These are phyloP conservation scores for Epichloe brachyelytri DNA, from an alignment of 2,329 filamentous ascomycete genomes.

Conservation along the genomic window DNA sequence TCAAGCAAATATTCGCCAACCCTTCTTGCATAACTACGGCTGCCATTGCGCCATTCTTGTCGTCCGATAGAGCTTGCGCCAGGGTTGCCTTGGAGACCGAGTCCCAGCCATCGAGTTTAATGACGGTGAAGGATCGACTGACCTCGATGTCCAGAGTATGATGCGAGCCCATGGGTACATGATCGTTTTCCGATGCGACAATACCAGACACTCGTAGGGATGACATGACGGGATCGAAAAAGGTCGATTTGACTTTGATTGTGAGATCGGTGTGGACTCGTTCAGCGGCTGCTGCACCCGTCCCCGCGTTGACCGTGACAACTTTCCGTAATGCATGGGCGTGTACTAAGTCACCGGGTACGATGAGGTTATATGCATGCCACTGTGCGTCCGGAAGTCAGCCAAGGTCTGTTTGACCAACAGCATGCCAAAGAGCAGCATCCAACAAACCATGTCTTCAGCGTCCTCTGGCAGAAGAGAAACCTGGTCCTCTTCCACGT, in stretches of 20 bases:
- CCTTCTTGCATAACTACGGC: constrained; percentile 93
- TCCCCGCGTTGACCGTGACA: constrained; percentile 33
- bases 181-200: constrained; percentile 38
- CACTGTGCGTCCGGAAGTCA: constrained; percentile 24
- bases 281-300: constrained; percentile 33
- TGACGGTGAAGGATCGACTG: constrained; percentile 73
- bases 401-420: constrained; percentile 2
- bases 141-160: constrained; percentile 70
- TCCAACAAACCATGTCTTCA: constrained; percentile 30
- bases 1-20: constrained; percentile 68
- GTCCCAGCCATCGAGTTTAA: constrained; percentile 81
- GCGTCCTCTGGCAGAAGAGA: constrained; percentile 31
- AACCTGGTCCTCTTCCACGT: constrained; percentile 27
- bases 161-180: constrained; percentile 40
- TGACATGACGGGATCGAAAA: constrained; percentile 43
- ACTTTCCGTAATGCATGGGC: constrained; percentile 46
- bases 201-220: constrained; percentile 43
- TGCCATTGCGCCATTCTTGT: constrained; percentile 69
- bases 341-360: constrained; percentile 37
- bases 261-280: constrained; percentile 46
- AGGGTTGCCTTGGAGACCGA: constrained; percentile 71
- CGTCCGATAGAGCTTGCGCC: constrained; percentile 63
- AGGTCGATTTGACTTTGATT: constrained; percentile 42
- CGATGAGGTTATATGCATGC: constrained; percentile 50
- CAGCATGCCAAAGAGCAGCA: neutral